Conservation (phyloP, 2,329 filamentous ascomycete genomes). For the Sphaerostilbella broomeana region DNA sequence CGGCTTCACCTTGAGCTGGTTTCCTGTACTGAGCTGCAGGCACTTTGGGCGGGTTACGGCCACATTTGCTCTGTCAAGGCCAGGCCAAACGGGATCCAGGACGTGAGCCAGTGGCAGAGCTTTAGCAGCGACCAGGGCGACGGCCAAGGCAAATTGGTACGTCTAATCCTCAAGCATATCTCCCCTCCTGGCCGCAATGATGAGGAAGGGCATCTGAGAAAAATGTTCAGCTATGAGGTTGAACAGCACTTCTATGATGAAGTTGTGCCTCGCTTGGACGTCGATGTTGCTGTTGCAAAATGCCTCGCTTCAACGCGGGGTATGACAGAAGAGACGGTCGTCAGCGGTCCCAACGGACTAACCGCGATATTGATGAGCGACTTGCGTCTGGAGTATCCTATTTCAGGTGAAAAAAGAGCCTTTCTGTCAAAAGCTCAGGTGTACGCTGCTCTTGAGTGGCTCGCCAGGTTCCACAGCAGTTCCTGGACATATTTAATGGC, state of each 20-base stretch:
- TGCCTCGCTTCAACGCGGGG: conserved; percentile 40
- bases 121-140: conserved; percentile 12
- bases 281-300: conserved; percentile 40
- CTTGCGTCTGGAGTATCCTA: conserved; percentile 44
- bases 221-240: conserved; percentile 60
- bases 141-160: conserved; percentile 21
- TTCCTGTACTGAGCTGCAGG: conserved; percentile 33
- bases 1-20: conserved; percentile 35
- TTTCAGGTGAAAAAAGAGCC: conserved; percentile 48
- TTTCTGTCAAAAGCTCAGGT: conserved; percentile 43
- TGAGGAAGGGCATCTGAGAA: conserved; percentile 58
- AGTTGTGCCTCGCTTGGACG: conserved; percentile 43
- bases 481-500: conserved; percentile 40
- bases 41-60: conserved; percentile 47
- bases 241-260: conserved; percentile 59
- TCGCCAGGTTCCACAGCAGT: conserved; percentile 53
- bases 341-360: conserved; percentile 30
- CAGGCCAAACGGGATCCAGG: conserved; percentile 22
- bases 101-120: conserved; percentile 12
- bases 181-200: conserved; percentile 38
- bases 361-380: conserved; percentile 54
- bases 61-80: conserved; percentile 51
- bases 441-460: conserved; percentile 52
- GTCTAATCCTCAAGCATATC: conserved; percentile 54
- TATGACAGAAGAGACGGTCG: conserved; percentile 16